Evolutionary conservation across 2,329 filamentous ascomycete genomes (phyloP), one percentile per base, ranked within the genome.

Genomic region (Camillea tinctor): DNA sequence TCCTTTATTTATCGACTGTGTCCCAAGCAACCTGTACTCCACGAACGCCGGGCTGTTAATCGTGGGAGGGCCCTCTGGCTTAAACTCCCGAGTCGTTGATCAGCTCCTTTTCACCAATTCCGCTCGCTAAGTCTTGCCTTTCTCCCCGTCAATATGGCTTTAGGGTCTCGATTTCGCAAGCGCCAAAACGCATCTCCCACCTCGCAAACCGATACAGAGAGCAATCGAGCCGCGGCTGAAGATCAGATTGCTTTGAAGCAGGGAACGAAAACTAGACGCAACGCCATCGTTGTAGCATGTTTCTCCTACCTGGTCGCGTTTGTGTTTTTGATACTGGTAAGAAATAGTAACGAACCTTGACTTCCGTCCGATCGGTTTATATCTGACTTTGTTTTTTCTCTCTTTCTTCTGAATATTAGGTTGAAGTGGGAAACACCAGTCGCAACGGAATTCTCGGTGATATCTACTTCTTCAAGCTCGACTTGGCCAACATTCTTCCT

Each of bases 391-490:
- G 54, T 7, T 54, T 36, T 58, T n/a, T 13, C 30, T 58, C n/a
- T n/a, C n/a, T n/a, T n/a, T n/a, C n/a, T n/a, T n/a, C n/a, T n/a
- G n/a, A 26, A 58, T 59, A 30, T 21, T 54, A 81, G 79, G 75
- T 86, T 69, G 82, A 92, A 68, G 85, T 96, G 67, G 93, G 91
- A 67, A 93, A 91, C 75, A 88, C 88, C 56, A 82, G 80, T 68
- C 80, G 86, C 68, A 82, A 81, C 59, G 71, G 80, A 17, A 82
- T 90, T 6, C 80, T 93, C 36, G 84, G 83, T 61, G 78, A 86
- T 60, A 91, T 91, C 68, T 97, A 90, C 78, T 95, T 97, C 76
- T 89, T 96, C 75, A 89, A 88, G 68, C 85, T 97, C 69, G 85
- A 96, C 75, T 83, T 97, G 54, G 85, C 90, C 67, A 84, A 96